Percentiles rank a stretch among this genome's conserved stretches.
These are phyloP conservation scores for Cryptococcus amylolentus DNA, from an alignment of 1,284 basidiomycete genomes.

Conservation along the genomic window DNA sequence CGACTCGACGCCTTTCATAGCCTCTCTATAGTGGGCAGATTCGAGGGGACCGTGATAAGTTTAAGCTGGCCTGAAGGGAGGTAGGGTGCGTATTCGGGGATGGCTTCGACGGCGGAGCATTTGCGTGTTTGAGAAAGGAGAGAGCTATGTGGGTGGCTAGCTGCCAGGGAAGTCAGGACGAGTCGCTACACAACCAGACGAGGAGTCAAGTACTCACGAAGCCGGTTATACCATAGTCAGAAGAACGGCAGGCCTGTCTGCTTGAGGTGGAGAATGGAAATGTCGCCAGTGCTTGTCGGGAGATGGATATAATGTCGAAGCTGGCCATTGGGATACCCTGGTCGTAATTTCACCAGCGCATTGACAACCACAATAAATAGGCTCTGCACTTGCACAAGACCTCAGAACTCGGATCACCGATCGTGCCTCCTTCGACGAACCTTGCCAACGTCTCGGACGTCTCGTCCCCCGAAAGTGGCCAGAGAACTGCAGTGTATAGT, in stretches of 20 bases:
- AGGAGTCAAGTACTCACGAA: conserved; percentile 6
- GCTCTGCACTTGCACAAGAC: too few relatives aligned
- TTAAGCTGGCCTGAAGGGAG: conserved; percentile 13
- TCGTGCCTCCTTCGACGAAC: too few relatives aligned
- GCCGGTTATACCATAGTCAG: conserved; percentile 15
- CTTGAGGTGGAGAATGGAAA: neutral
- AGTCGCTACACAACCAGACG: neutral
- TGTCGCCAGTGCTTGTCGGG: too few relatives aligned
- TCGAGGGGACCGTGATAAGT: conserved; percentile 25
- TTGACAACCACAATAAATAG: too few relatives aligned
- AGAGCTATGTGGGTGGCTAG: conserved; percentile 26
- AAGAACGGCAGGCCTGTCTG: conserved; percentile 20
- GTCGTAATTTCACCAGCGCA: too few relatives aligned
- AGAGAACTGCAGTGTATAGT: too few relatives aligned
- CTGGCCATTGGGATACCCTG: too few relatives aligned
- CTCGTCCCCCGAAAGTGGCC: too few relatives aligned
- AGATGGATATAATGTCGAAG: too few relatives aligned
- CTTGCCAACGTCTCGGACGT: too few relatives aligned
- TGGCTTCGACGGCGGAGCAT: conserved; percentile 21
- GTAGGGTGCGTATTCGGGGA: conserved; percentile 33
- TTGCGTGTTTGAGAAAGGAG: conserved; percentile 30
- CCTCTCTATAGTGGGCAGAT: conserved; percentile 38
- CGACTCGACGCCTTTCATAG: conserved; percentile 27
- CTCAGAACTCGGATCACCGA: too few relatives aligned
- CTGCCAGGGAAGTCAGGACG: neutral